A percentile compares a stretch with the other conserved stretches of the same genome.
Conservation (phyloP, 2,329 filamentous ascomycete species). For the Xylariaceae sp. region DNA sequence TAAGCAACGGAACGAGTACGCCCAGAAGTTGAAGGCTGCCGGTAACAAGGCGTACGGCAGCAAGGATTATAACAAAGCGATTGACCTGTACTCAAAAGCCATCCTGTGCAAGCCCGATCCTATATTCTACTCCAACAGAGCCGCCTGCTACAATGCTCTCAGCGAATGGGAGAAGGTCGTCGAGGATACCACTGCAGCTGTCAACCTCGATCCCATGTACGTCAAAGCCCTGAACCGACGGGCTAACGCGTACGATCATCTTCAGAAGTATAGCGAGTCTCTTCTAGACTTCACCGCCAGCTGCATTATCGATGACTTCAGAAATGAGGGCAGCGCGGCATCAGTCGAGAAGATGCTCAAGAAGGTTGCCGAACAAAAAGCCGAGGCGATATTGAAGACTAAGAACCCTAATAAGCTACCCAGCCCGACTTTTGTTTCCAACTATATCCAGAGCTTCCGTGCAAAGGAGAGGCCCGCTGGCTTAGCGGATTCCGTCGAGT, state of each 20-base stretch:
- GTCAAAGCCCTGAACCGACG: slow-evolving; percentile 96
- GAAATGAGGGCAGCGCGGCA: slow-evolving; percentile 82
- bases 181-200: slow-evolving; percentile 91
- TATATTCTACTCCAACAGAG: slow-evolving; percentile 98
- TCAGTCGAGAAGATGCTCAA: slow-evolving; percentile 91
- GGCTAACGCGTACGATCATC: slow-evolving; percentile 93
- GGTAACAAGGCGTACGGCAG: slow-evolving; percentile 95
- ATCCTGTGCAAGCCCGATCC: slow-evolving; percentile 96
- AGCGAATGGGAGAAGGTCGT: slow-evolving; percentile 93
- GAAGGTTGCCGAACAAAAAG: slow-evolving; percentile 94
- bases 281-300: slow-evolving; percentile 97
- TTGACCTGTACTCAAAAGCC: slow-evolving; percentile 91
- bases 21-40: slow-evolving; percentile 86
- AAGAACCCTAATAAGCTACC: slow-evolving; percentile 86
- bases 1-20: slow-evolving; percentile 78
- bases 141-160: slow-evolving; percentile 93
- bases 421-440: slow-evolving; percentile 93
- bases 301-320: slow-evolving; percentile 98
- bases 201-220: slow-evolving; percentile 91
- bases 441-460: slow-evolving; percentile 98
- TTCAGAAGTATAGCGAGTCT: slow-evolving; percentile 86
- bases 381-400: slow-evolving; percentile 75
- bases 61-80: slow-evolving; percentile 91
- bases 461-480: slow-evolving; percentile 73
- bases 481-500: slow-evolving; percentile 74